Base-by-base conservation (phyloP, 2,329 filamentous ascomycete species). In the Ampelomyces quisqualis region DNA sequence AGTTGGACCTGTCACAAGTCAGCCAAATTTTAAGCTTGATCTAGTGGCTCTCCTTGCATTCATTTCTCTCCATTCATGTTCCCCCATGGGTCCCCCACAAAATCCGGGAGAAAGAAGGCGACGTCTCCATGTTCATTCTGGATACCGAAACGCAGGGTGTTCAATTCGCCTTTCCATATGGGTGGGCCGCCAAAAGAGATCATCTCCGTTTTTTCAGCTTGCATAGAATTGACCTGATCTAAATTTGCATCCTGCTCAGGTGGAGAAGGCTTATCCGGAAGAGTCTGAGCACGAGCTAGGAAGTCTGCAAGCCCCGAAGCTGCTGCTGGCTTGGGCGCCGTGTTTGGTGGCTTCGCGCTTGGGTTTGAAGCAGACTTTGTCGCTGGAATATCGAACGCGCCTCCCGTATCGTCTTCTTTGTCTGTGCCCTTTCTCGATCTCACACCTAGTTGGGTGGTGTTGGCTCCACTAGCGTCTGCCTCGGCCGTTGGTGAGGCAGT, bases 61-160 rank as follows among this genome's bases (percentile, higher is more conserved):
- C 14, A 38, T 7, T 21, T 24, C 2, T 4, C 14, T 7, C 17
- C 18, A 9, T 31, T 31, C 28, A 59, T 27, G 18, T 29, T 58
- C 40, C 50, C 77, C 86, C 86, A 90, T 0, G 86, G 86, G 60
- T 90, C 88, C 60, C 83, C 76, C 53, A 88, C 80, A 47, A 84
- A 86, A 43, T 74, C 77, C 0, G 79, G 77, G 43, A 87, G 78
- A 64, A 88, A 90, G 64, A 86, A 88, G 23, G 75, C 81, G 26
- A 76, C 70, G 65, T 84, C 86, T 73, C 84, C 87, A 1, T 67
- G 69, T 43, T 70, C 67, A 47, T 74, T 72, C 35, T 64, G 65
- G 24, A 74, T 64, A 3, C 71, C 70, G 20, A 58, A 53, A 9
- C 64, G 54, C n/a, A 73, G 50, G 19, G 64, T 64, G 34, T 69